phyloP scores from a whole-genome alignment of 176 grass and related monocot genomes.

The Oropetium thomaeum region DNA sequence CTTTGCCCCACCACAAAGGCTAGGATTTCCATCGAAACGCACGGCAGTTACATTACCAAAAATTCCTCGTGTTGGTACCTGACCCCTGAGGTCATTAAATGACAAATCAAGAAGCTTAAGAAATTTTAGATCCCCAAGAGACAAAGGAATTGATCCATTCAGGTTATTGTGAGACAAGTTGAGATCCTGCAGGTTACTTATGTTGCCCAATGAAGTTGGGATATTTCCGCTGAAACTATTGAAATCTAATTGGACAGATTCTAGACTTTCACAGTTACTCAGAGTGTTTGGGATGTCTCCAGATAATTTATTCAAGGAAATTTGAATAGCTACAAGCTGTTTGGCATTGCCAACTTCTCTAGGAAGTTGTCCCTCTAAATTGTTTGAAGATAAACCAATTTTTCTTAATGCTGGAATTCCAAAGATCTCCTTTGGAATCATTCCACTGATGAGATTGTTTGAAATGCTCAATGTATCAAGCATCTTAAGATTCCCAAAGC shows the following conservation, averaged over 20 bases:
- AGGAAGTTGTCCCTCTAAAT: neutral
- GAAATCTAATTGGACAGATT: neutral
- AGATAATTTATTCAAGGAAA: conserved; percentile 19
- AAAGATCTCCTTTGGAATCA: neutral
- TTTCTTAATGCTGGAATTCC: neutral
- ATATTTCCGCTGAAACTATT: conserved; percentile 31
- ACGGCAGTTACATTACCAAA: conserved; percentile 2
- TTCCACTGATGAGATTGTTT: conserved; percentile 5
- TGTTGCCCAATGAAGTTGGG: neutral
- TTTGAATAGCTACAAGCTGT: neutral
- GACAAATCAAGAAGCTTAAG: conserved; percentile 11
- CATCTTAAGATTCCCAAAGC: neutral
- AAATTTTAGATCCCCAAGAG: neutral
- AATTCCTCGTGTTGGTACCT: conserved; percentile 18
- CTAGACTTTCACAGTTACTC: conserved; percentile 21
- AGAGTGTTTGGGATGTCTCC: conserved; percentile 28
- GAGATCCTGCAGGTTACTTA: neutral
- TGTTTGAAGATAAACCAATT: neutral
- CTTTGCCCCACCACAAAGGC: conserved; percentile 14
- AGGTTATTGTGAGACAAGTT: conserved; percentile 32
- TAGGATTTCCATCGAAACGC: neutral
- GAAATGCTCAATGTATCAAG: neutral
- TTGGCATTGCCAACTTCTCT: neutral
- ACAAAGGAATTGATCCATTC: conserved; percentile 4
- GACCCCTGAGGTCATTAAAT: conserved; percentile 10